Conservation (phyloP, 768 basidiomycete genomes). For the Mycena belliarum region DNA sequence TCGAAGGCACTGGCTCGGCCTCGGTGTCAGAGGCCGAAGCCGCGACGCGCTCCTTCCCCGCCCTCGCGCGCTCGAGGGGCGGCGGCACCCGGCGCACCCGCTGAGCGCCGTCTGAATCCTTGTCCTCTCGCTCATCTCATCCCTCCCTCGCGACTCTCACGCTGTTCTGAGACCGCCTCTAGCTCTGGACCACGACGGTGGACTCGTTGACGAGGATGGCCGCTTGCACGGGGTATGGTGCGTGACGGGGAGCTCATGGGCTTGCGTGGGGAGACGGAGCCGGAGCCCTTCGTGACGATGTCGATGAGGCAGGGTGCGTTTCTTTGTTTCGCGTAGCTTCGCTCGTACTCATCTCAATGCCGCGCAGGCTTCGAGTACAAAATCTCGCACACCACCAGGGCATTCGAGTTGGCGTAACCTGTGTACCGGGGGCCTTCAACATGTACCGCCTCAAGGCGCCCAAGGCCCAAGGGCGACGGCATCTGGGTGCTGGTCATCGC, state of each 20-base stretch:
- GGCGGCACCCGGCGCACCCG: too few species aligned
- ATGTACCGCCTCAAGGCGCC: constrained; percentile 99
- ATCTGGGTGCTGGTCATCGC: constrained; percentile 99
- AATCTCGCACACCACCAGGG: constrained; percentile 98
- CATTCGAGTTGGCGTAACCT: constrained; percentile 99
- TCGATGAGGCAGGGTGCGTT: constrained; percentile 93
- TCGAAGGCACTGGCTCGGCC: too few species aligned
- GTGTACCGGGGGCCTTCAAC: constrained; percentile 98
- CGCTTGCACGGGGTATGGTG: constrained; percentile 94
- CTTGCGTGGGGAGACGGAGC: constrained; percentile 96
- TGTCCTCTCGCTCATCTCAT: too few species aligned
- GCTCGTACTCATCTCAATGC: not conserved
- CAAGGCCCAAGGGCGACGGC: constrained; percentile 94
- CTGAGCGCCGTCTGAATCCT: too few species aligned
- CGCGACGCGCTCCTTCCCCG: too few species aligned
- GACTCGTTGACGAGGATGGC: constrained; percentile 96
- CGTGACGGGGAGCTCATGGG: constrained; percentile 97
- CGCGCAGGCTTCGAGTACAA: constrained; percentile 95
- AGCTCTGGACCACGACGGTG: constrained; percentile 96
- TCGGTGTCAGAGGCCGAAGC: too few species aligned
- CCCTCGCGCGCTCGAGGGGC: too few species aligned
- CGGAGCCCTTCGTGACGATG: too few species aligned
- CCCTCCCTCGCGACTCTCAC: too few species aligned
- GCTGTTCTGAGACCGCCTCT: too few species aligned
- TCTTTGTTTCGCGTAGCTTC: not conserved